Conservation (phyloP, 768 basidiomycete genomes). For the Lentinula detonsa region DNA sequence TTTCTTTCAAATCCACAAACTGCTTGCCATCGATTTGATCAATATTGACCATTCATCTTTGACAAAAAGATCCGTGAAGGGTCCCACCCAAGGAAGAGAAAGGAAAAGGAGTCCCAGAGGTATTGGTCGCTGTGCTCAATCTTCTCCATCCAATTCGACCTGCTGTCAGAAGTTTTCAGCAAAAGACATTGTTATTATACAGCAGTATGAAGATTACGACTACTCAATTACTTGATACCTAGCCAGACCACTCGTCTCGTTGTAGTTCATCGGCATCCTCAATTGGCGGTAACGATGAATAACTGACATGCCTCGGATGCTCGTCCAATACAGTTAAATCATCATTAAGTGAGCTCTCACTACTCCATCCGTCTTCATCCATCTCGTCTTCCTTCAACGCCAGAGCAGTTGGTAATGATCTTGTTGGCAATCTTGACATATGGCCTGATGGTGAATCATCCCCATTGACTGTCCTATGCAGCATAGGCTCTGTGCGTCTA, state of each 20-base stretch:
- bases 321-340: constrained; percentile 17
- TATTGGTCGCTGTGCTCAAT: too few species aligned
- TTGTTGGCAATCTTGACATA: constrained; percentile 35
- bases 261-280: background rate
- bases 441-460: constrained; percentile 22
- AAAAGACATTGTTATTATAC: too few species aligned
- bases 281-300: background rate
- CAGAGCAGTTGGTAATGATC: constrained; percentile 37
- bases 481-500: constrained; percentile 1
- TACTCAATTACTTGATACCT: background rate
- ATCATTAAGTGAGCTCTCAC: constrained; percentile 54
- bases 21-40: too few species aligned
- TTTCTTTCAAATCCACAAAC: too few species aligned
- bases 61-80: too few species aligned
- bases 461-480: background rate
- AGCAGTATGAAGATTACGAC: background rate
- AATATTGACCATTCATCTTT: too few species aligned
- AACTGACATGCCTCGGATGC: constrained; percentile 1
- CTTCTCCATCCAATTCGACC: too few species aligned
- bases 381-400: constrained; percentile 18
- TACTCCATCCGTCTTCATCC: constrained; percentile 44
- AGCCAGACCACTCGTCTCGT: constrained; percentile 4
- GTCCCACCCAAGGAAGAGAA: too few species aligned
- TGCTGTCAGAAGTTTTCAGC: too few species aligned
- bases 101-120: too few species aligned